Evolutionary conservation across 2,329 filamentous ascomycete species (phyloP), one percentile per base, ranked within the genome.

Genomic region (Colletotrichum nymphaeae): DNA sequence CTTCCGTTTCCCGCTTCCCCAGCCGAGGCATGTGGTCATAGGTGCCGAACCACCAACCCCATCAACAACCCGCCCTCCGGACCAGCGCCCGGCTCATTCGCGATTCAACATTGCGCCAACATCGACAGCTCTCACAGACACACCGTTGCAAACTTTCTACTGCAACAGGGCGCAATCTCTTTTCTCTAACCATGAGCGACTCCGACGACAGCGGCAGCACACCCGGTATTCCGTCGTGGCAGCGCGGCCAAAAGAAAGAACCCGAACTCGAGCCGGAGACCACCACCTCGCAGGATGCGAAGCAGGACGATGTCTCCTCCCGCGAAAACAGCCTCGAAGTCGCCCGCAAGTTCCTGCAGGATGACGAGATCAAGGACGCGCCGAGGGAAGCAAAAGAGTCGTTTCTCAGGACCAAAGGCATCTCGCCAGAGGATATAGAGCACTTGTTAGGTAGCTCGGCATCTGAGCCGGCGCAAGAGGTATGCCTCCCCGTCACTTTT

Each of bases 381-480:
- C 87, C 93, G 0, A 87, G 88, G 57, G 92, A 94, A 69, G 92
- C 91, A 82, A 97, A 97, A 84, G 86, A 89, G 24, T 88, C 89
- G 8, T 98, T 98, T 77, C 84, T 98, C 1, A 88, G 92, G 78
- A 90, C 90, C 63, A 98, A 98, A 81, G 94, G 94, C 4, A 84
- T 98, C 8, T 84, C 84, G 4, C 84, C 88, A 5, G 86, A 88
- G 37, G 91, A 96, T 74, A 94, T 97, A 74, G 85, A 94, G 76
- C 84, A 86, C 63, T 85, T 97, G 8, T 83, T 98, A 19, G 79
- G 75, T 57, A 62, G 49, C 32, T 64, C 66, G 30, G 78, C 79
- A 19, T 56, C 57, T 62, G 16, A 69, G n/a, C 24, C 70, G 22
- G 35, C 57, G 30, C 57, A 62, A 72, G 28, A 57, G 63, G 32